A percentile compares a stretch with the other conserved stretches of the same genome.
phyloP scores from a whole-genome alignment of 2,329 filamentous ascomycete genomes.

The Tothia fuscella region DNA sequence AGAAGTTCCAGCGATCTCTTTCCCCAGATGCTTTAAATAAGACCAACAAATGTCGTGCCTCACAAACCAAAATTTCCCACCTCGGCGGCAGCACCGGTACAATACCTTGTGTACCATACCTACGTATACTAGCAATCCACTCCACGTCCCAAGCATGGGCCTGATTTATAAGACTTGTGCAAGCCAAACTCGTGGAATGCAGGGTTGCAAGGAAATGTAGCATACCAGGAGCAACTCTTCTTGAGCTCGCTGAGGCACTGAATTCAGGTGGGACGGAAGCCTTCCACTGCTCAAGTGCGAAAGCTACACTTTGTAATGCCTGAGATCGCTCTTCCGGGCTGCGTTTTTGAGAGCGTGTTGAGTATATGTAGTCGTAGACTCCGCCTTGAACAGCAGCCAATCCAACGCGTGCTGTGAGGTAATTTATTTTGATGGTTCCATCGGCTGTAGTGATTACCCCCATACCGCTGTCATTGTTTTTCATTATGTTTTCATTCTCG shows the following conservation, averaged over 20 bases:
- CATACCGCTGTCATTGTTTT: conserved; percentile 3
- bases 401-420: conserved; percentile 15
- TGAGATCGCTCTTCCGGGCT: conserved; percentile 13
- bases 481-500: conserved; percentile 10
- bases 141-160: conserved; percentile 14
- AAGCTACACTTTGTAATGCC: conserved; percentile 13
- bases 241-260: conserved; percentile 12
- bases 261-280: conserved; percentile 16
- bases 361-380: conserved; percentile 17
- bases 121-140: conserved; percentile 14
- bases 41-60: conserved; percentile 15
- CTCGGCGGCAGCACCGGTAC: conserved; percentile 13
- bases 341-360: conserved; percentile 15
- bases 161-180: conserved; percentile 16
- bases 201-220: conserved; percentile 15
- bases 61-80: conserved; percentile 16
- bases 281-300: conserved; percentile 16
- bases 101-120: conserved; percentile 13
- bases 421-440: conserved; percentile 16
- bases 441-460: conserved; percentile 15
- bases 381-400: conserved; percentile 17
- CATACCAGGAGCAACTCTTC: conserved; percentile 12
- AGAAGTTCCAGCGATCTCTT: conserved; percentile 15
- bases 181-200: conserved; percentile 16
- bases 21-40: conserved; percentile 14